phyloP scores from a whole-genome alignment of 148 eudicot genomes.

The Dysphania ambrosioides region DNA sequence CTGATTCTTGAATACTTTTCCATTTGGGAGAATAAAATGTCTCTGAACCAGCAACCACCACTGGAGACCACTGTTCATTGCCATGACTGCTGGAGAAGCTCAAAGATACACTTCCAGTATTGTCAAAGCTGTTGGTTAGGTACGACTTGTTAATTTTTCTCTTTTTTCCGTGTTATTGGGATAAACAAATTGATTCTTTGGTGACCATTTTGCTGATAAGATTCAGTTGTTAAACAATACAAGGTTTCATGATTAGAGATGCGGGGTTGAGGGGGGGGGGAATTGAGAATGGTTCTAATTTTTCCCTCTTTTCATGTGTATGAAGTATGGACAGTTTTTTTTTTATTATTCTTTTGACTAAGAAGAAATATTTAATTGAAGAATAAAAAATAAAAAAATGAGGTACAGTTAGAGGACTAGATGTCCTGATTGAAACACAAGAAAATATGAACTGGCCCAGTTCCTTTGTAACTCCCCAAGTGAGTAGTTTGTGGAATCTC shows the following conservation, averaged over 20 bases:
- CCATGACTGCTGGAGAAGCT: slow-evolving; percentile 84
- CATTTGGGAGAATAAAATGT: slow-evolving; percentile 61
- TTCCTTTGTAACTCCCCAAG: no score
- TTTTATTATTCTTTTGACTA: no score
- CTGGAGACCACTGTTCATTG: slow-evolving; percentile 47
- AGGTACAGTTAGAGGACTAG: no score
- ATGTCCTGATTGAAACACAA: no score
- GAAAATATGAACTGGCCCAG: no score
- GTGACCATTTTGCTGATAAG: background rate
- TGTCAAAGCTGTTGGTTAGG: slow-evolving; percentile 93
- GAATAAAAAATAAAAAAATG: no score
- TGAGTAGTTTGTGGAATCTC: no score
- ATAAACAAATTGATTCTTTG: background rate
- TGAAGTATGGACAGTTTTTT: background rate
- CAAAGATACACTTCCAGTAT: slow-evolving; percentile 55
- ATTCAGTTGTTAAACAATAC: background rate
- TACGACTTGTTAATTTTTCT: slow-evolving; percentile 30
- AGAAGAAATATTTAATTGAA: no score
- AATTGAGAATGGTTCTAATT: background rate
- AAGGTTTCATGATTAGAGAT: background rate
- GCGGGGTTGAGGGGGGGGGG: background rate
- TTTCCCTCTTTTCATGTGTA: background rate
- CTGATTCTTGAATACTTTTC: slow-evolving; percentile 81
- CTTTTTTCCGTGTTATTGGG: background rate
- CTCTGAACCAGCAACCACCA: slow-evolving; percentile 28